phyloP scores from a whole-genome alignment of 352 stramenopile genomes.

The Phytopythium helicoides region DNA sequence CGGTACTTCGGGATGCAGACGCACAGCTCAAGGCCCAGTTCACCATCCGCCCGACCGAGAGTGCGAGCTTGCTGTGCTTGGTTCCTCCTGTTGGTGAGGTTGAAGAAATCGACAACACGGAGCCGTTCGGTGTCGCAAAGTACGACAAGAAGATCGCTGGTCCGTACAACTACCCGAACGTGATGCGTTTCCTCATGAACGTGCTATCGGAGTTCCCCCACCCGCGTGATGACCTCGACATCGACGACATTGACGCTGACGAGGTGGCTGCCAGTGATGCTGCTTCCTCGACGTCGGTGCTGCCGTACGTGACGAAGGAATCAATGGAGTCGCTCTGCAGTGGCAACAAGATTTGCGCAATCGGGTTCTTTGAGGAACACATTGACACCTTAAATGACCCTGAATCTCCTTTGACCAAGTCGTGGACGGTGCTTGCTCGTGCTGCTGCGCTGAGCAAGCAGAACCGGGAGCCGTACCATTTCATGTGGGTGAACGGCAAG shows the following conservation, averaged over 20 bases:
- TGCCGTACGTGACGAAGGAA: constrained; percentile 55
- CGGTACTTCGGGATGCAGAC: constrained; percentile 50
- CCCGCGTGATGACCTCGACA: constrained; percentile 24
- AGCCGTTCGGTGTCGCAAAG: constrained; percentile 53
- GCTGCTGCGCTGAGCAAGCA: constrained; percentile 51
- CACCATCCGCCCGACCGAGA: constrained; percentile 27
- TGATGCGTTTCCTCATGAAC: constrained; percentile 65
- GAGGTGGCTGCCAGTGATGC: constrained; percentile 15
- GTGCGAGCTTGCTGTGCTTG: constrained; percentile 43
- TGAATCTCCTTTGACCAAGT: constrained; percentile 43
- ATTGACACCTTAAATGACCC: constrained; percentile 36
- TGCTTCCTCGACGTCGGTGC: constrained; percentile 13
- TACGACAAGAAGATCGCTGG: constrained; percentile 76
- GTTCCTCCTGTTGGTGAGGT: constrained; percentile 32
- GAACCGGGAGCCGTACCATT: constrained; percentile 56
- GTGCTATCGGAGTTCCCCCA: constrained; percentile 69
- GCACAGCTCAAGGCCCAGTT: constrained; percentile 67
- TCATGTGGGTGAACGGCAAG: constrained; percentile 77
- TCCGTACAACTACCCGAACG: constrained; percentile 57
- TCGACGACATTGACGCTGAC: constrained; percentile 21
- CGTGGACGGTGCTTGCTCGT: constrained; percentile 30
- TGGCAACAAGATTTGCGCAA: constrained; percentile 70
- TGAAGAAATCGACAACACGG: constrained; percentile 9
- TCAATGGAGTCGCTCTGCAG: constrained; percentile 50
- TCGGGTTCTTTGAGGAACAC: constrained; percentile 73